Evolutionary conservation across 1,284 basidiomycete genomes (phyloP).

Genomic region (Pterulicium gracile): DNA sequence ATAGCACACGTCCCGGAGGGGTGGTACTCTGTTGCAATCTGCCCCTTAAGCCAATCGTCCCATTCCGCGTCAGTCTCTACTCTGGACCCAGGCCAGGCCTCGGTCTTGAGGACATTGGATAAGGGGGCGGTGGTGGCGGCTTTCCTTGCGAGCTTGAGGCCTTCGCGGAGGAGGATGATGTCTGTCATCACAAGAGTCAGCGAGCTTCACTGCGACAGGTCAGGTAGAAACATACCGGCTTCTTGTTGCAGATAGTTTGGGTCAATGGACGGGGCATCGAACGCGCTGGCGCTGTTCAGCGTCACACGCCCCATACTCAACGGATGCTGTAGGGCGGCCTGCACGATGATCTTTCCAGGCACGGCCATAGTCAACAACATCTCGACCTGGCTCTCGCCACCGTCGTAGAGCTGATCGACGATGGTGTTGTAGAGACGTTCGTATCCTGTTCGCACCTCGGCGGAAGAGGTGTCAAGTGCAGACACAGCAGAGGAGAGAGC

Average conservation of each 20-base stretch:
- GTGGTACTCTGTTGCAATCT: slow-evolving; percentile 33
- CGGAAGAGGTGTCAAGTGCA: slow-evolving; percentile 35
- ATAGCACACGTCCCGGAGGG: slow-evolving; percentile 35
- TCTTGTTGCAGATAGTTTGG: slow-evolving; percentile 38
- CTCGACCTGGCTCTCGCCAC: slow-evolving; percentile 44
- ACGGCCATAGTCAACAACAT: slow-evolving; percentile 49
- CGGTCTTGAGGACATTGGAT: slow-evolving; percentile 20
- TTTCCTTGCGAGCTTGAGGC: slow-evolving; percentile 40
- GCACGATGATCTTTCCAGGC: slow-evolving; percentile 38
- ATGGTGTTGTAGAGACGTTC: slow-evolving; percentile 46
- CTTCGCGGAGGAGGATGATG: slow-evolving; percentile 42
- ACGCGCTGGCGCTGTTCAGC: slow-evolving; percentile 26
- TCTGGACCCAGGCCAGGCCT: slow-evolving; percentile 28
- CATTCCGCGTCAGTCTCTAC: slow-evolving; percentile 33
- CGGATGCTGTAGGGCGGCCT: slow-evolving; percentile 60
- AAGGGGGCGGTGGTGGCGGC: slow-evolving; percentile 31
- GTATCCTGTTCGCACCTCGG: slow-evolving; percentile 49
- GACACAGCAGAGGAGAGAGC: slow-evolving; percentile 24
- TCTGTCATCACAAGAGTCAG: slow-evolving; percentile 22
- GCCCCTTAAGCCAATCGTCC: slow-evolving; percentile 30
- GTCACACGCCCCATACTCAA: slow-evolving; percentile 23
- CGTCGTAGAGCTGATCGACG: slow-evolving; percentile 29
- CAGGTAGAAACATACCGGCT: slow-evolving; percentile 22
- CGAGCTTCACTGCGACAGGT: neutral
- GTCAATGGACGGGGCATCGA: slow-evolving; percentile 31